A percentile compares a stretch with the other conserved stretches of the same genome.
Conservation (phyloP, 495 filamentous ascomycete species). For the Annulohypoxylon stygium region DNA sequence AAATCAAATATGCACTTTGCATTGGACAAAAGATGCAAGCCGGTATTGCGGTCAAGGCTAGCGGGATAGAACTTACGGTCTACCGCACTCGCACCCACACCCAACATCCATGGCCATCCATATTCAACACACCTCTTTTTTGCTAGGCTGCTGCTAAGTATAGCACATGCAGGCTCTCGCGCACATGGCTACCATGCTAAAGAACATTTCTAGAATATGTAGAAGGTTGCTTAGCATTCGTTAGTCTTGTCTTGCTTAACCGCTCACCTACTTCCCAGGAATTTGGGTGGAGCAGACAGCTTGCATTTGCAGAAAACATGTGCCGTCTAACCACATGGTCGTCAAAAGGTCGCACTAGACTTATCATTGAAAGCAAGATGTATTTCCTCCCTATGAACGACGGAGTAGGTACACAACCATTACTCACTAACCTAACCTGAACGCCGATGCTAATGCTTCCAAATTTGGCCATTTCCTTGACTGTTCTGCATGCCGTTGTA, state of each 20-base stretch:
- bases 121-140: neutral
- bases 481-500: slow-evolving; percentile 18
- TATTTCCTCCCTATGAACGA: slow-evolving; percentile 21
- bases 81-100: neutral
- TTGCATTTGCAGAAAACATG: slow-evolving; percentile 31
- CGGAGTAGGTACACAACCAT: slow-evolving; percentile 1
- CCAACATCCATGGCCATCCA: too few species aligned
- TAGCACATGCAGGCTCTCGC: slow-evolving; percentile 40
- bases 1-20: neutral
- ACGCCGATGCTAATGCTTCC: slow-evolving; percentile 44
- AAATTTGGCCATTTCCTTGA: slow-evolving; percentile 29
- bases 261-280: slow-evolving; percentile 28
- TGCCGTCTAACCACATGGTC: slow-evolving; percentile 23
- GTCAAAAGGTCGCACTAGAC: neutral
- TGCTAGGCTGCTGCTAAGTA: slow-evolving; percentile 36
- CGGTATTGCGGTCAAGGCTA: slow-evolving; percentile 35
- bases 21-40: slow-evolving; percentile 14
- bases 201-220: slow-evolving; percentile 49
- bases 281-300: slow-evolving; percentile 21
- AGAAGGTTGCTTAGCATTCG: slow-evolving; percentile 6
- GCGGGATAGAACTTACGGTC: slow-evolving; percentile 15
- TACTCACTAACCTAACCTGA: slow-evolving; percentile 22
- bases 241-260: slow-evolving; percentile 19
- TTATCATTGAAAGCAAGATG: slow-evolving; percentile 13
- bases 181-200: slow-evolving; percentile 37